Evolutionary conservation across 371 early-diverging fungal genomes (phyloP), one percentile per base, ranked within the genome.

Genomic region (Cokeromyces recurvatus): DNA sequence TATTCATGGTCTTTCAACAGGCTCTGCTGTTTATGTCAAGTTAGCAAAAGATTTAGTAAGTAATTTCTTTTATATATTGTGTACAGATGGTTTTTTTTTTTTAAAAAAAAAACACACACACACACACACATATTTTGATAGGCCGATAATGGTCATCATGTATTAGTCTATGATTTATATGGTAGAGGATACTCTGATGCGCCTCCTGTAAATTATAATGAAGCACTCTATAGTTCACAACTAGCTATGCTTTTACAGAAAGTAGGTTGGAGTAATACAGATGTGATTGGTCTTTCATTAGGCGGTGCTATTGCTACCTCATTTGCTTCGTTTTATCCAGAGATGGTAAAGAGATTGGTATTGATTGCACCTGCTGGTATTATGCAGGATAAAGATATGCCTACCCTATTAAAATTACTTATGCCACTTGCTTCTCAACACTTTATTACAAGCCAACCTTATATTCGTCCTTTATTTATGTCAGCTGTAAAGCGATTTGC

Each of bases 331-430:
- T 54, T 55, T 38, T 78, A 68, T 35, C 80, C 79, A 1, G 70
- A 77, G 27, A 53, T 66, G 46, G 77, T 80, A 4, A 54, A 72
- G 19, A 66, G 58, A 16, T 55, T 82, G 11, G 64, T 73, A 1
- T 51, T 82, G 4, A 46, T 79, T 39, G 78, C 78, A 0, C 83
- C 83, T 31, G 71, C 76, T 2, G 83, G 83, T 1, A 38, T 79
- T 8, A 69, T 74, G 65, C 19, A 51, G 9, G 46, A 39, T 8
- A 32, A 36, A 3, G 68, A 68, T 25, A 27, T 73, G 14, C 74
- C 78, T 0, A 19, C 48, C 8, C 36, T 51, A 15, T 64, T 58
- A 1, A 60, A 60, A 38, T 19, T 75, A 0, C 48, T 66, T 25
- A 41, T 22, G 2, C 2, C 48, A 15, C 49, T 64, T 31, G 14